These are phyloP conservation scores for Suillus ampliporus DNA, from an alignment of 768 basidiomycete genomes.

Conservation along the genomic window DNA sequence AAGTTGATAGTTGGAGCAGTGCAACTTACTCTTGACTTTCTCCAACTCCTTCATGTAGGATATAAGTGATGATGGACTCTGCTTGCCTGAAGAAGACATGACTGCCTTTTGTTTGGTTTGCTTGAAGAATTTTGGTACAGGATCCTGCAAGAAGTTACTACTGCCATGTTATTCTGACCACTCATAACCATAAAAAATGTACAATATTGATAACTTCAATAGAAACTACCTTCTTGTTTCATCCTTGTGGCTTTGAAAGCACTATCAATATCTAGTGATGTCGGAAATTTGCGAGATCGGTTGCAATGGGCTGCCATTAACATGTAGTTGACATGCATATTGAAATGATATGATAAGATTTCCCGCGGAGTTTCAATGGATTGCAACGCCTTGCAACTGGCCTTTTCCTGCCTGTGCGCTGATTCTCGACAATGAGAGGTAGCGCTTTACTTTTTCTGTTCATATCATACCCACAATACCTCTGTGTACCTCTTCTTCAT, in stretches of 20 bases:
- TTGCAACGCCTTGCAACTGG: not conserved
- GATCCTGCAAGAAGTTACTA: not conserved
- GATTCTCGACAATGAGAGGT: not conserved
- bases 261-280: not conserved
- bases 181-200: not conserved
- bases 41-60: not conserved
- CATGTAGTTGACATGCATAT: not conserved
- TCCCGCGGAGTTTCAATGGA: not conserved
- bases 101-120: not conserved
- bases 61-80: no score
- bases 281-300: not conserved
- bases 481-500: not conserved
- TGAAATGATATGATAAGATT: conserved; percentile 1
- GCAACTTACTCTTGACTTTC: not conserved
- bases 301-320: not conserved
- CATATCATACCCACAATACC: not conserved
- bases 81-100: not conserved
- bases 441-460: not conserved
- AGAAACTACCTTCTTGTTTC: not conserved
- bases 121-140: not conserved
- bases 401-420: not conserved
- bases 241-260: not conserved
- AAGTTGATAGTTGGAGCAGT: not conserved
- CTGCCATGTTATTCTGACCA: not conserved
- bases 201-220: not conserved